phyloP scores from a whole-genome alignment of 345 rosid species.

The Lagerstroemia speciosa region DNA sequence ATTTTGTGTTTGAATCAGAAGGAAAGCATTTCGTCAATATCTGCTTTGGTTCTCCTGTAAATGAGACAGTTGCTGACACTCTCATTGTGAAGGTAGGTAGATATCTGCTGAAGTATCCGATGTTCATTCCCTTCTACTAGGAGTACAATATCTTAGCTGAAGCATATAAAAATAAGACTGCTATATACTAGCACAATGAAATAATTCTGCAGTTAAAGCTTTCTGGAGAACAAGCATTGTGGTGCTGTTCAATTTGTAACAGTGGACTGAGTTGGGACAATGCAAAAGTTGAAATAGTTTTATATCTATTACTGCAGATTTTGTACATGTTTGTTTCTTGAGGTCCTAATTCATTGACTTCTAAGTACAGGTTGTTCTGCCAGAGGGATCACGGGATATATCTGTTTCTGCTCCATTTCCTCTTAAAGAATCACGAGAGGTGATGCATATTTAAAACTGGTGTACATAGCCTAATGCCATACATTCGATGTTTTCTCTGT shows the following conservation, averaged over 20 bases:
- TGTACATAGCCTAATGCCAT: neutral
- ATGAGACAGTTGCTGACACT: constrained; percentile 62
- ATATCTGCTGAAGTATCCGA: neutral
- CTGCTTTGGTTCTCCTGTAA: constrained; percentile 65
- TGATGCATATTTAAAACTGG: constrained; percentile 14
- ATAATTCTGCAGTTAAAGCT: neutral
- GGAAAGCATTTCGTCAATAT: constrained; percentile 70
- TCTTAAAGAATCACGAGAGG: constrained; percentile 70
- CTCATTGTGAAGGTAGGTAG: constrained; percentile 65
- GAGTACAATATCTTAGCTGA: neutral
- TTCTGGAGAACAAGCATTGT: neutral
- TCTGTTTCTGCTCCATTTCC: constrained; percentile 70
- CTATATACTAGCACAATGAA: neutral
- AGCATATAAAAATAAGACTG: neutral
- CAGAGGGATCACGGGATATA: constrained; percentile 67
- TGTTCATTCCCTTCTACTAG: neutral
- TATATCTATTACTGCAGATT: neutral
- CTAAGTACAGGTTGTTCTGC: constrained; percentile 72
- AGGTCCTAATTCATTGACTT: constrained; percentile 11
- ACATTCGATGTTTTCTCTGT: neutral
- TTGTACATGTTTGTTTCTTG: neutral
- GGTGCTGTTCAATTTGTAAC: neutral
- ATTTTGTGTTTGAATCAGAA: constrained; percentile 64
- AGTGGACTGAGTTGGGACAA: neutral
- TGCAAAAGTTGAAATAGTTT: neutral